Conservation (phyloP, 2,329 filamentous ascomycete genomes). For the Talaromyces rugulosus region DNA sequence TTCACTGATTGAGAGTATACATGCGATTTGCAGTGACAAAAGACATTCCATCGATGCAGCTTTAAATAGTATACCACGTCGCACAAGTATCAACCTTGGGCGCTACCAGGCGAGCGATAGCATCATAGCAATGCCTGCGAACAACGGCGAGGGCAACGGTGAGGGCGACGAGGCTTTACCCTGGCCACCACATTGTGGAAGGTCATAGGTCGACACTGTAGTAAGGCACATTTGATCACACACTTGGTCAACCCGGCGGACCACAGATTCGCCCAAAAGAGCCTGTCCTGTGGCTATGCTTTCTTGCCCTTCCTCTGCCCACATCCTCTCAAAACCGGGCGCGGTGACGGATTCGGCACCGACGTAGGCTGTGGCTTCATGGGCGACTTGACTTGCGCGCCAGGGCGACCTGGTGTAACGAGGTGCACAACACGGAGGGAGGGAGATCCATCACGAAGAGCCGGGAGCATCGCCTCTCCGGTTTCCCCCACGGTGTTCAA, state of each 20-base stretch:
- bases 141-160: background rate
- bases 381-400: background rate
- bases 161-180: background rate
- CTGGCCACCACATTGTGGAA: background rate
- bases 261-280: background rate
- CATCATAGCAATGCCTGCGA: background rate
- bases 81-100: background rate
- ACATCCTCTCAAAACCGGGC: background rate
- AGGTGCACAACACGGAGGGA: background rate
- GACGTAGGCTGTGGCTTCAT: background rate
- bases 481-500: background rate
- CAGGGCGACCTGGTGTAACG: background rate
- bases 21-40: background rate
- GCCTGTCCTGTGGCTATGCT: slow-evolving; percentile 16
- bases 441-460: background rate
- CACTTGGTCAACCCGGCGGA: background rate
- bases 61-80: background rate
- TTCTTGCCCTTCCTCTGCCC: background rate
- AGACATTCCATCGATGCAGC: background rate
- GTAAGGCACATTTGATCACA: background rate
- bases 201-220: background rate
- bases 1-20: background rate
- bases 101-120: background rate
- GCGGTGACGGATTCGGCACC: background rate
- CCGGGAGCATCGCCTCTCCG: background rate